phyloP scores from a whole-genome alignment of 345 rosid species.

The Salix dunnii region DNA sequence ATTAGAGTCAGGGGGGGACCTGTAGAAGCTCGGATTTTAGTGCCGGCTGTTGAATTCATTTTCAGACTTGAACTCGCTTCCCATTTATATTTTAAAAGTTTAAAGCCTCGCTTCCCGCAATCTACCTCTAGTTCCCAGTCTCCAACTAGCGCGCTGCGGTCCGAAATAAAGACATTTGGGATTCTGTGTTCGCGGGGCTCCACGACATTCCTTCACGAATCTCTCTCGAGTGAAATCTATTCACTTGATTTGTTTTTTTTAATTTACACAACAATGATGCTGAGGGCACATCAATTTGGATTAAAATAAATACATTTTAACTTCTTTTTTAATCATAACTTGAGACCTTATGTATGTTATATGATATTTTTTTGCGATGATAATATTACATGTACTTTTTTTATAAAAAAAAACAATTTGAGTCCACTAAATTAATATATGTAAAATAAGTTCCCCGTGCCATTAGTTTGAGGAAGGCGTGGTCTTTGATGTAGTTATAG shows the following conservation, averaged over 20 bases:
- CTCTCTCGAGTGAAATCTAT: background rate
- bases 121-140: background rate
- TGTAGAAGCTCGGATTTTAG: background rate
- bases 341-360: too few relatives aligned
- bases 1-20: background rate
- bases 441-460: too few relatives aligned
- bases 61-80: background rate
- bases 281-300: background rate
- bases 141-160: background rate
- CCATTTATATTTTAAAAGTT: background rate
- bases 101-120: background rate
- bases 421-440: too few relatives aligned
- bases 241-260: background rate
- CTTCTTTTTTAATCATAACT: too few relatives aligned
- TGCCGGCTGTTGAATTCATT: conserved; percentile 11
- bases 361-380: too few relatives aligned
- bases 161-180: conserved; percentile 1
- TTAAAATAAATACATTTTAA: too few relatives aligned
- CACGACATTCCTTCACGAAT: too few relatives aligned
- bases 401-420: too few relatives aligned
- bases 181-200: conserved; percentile 17
- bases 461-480: too few relatives aligned
- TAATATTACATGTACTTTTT: too few relatives aligned
- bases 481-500: too few relatives aligned
- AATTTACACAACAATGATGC: too few relatives aligned